Evolutionary conservation across 1,284 basidiomycete species (phyloP).

Genomic region (Tilletia setariae): DNA sequence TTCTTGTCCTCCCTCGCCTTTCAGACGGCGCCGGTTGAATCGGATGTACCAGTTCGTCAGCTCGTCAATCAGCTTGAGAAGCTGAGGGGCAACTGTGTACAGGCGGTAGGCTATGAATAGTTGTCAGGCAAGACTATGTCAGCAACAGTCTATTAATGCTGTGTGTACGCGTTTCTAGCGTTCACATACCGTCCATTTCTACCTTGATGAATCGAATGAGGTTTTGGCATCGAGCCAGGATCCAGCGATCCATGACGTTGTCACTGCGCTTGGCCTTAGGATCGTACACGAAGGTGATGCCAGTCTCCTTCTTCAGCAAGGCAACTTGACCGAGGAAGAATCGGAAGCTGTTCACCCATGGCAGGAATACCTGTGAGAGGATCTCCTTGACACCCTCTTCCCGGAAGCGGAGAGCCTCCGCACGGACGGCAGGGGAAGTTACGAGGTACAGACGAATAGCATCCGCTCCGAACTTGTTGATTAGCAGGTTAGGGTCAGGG

Average conservation of each 20-base stretch:
- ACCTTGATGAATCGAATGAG: constrained; percentile 84
- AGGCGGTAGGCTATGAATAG: constrained; percentile 71
- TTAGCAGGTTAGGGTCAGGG: constrained; percentile 90
- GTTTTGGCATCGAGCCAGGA: constrained; percentile 92
- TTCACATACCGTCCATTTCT: constrained; percentile 75
- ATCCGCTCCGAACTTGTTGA: constrained; percentile 91
- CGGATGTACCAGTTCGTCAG: constrained; percentile 99
- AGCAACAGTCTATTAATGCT: constrained; percentile 20
- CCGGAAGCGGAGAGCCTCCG: constrained; percentile 94
- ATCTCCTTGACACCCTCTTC: constrained; percentile 98
- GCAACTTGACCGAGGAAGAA: constrained; percentile 97
- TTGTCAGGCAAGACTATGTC: background rate
- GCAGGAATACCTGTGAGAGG: constrained; percentile 86
- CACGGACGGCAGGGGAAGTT: constrained; percentile 97
- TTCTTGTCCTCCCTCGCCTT: constrained; percentile 87
- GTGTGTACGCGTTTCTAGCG: too few species aligned
- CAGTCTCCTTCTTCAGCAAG: constrained; percentile 77
- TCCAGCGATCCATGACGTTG: constrained; percentile 99
- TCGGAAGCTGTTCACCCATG: constrained; percentile 99
- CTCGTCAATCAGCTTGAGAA: constrained; percentile 89
- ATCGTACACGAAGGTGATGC: constrained; percentile 80
- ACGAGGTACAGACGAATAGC: constrained; percentile 97
- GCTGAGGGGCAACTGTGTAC: constrained; percentile 95
- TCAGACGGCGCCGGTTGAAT: constrained; percentile 91
- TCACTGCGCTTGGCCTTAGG: constrained; percentile 75